Conservation (phyloP, 306 rosid genomes). For the Casuarina equisetifolia region DNA sequence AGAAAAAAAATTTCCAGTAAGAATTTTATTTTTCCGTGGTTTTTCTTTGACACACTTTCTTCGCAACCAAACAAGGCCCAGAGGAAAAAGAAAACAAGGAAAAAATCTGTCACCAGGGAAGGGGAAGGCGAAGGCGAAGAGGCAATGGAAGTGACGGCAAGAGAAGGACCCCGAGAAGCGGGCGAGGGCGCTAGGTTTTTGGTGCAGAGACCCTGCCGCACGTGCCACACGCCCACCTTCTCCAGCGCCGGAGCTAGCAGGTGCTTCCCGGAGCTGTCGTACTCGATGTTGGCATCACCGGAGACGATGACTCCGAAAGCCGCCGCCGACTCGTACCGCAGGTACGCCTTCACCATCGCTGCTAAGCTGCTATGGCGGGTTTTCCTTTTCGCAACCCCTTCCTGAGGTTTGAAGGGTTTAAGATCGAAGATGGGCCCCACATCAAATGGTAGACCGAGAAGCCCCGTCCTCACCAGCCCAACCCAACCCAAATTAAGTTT, state of each 20-base stretch:
- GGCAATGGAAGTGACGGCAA: constrained; percentile 65
- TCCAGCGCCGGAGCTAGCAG: constrained; percentile 92
- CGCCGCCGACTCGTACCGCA: constrained; percentile 77
- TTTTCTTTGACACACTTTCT: not conserved
- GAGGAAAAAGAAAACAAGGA: not conserved
- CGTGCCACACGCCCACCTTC: constrained; percentile 78
- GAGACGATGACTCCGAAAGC: constrained; percentile 83
- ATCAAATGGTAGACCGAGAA: not conserved
- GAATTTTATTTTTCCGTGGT: not conserved
- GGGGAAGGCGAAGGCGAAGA: constrained; percentile 63
- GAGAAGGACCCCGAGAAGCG: constrained; percentile 54
- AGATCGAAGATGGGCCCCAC: not conserved
- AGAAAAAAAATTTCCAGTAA: not conserved
- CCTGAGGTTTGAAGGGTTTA: constrained; percentile 12
- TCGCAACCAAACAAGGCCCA: not conserved
- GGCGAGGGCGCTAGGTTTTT: constrained; percentile 64
- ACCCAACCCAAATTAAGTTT: not conserved
- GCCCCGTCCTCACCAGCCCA: not conserved
- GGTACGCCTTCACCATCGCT: constrained; percentile 89
- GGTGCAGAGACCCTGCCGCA: constrained; percentile 81
- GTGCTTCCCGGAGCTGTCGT: constrained; percentile 76
- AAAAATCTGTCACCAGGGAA: constrained; percentile 33
- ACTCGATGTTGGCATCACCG: constrained; percentile 66
- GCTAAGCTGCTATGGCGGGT: constrained; percentile 12
- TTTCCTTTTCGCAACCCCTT: not conserved